Evolutionary conservation across 352 stramenopile species (phyloP).

Genomic region (Thalassiosira hispida): DNA sequence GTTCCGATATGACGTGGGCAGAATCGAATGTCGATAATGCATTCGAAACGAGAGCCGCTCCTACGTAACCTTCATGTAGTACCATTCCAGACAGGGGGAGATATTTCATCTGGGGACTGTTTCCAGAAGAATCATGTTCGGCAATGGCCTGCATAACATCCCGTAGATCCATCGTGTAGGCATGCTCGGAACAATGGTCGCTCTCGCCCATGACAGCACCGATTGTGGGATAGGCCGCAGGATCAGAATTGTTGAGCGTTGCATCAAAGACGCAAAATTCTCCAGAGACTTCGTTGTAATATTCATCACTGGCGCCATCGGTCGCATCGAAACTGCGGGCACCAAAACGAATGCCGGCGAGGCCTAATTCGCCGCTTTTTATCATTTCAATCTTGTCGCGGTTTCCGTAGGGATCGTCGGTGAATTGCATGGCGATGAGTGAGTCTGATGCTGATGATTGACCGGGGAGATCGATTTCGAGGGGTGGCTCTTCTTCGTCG

Average conservation of each 20-base stretch:
- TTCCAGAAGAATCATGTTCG: neutral
- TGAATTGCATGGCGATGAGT: constrained; percentile 6
- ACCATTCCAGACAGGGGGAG: neutral
- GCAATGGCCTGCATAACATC: neutral
- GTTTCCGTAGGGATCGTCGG: neutral
- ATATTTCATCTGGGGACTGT: neutral
- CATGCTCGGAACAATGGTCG: constrained; percentile 5
- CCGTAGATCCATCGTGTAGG: constrained; percentile 1
- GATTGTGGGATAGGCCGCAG: constrained; percentile 3
- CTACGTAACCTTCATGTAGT: constrained; percentile 4
- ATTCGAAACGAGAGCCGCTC: constrained; percentile 6
- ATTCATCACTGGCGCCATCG: neutral
- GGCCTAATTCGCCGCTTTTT: no score
- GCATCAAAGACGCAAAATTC: constrained; percentile 28
- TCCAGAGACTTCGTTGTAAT: constrained; percentile 11
- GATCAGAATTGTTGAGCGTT: constrained; percentile 1
- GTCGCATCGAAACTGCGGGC: neutral
- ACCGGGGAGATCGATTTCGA: neutral
- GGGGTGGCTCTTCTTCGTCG: neutral
- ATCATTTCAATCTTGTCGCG: no score
- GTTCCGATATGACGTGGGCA: constrained; percentile 5
- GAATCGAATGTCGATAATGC: neutral
- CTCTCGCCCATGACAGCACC: neutral
- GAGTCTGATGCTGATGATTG: neutral
- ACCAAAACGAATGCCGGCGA: neutral